phyloP scores from a whole-genome alignment of 129 eudicot species.

The Solidago caesia region DNA sequence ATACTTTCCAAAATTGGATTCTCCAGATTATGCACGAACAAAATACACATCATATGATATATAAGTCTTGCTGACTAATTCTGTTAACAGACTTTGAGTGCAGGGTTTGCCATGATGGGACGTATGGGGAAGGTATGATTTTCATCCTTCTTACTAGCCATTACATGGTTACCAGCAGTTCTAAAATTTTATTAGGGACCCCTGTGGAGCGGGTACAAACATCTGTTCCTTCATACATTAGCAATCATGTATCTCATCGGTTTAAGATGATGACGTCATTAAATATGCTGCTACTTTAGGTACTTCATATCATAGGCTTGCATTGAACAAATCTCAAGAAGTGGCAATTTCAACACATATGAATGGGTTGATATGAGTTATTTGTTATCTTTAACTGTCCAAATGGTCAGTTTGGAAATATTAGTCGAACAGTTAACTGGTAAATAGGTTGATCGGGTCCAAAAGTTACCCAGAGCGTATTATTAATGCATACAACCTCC shows the following conservation, averaged over 20 bases:
- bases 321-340: background rate
- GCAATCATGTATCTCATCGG: background rate
- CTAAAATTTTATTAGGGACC: too few species aligned
- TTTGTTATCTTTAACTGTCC: background rate
- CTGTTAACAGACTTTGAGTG: conserved; percentile 72
- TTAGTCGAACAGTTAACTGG: background rate
- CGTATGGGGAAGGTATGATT: conserved; percentile 87
- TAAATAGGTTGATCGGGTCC: background rate
- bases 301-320: background rate
- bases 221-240: background rate
- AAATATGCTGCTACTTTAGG: background rate
- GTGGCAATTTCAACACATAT: background rate
- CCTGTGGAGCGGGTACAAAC: background rate
- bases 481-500: background rate
- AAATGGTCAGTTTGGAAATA: background rate
- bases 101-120: conserved; percentile 97
- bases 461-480: background rate
- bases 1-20: background rate
- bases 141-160: conserved; percentile 13
- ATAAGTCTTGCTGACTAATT: conserved; percentile 17
- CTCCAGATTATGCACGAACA: conserved; percentile 13
- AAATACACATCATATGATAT: background rate
- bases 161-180: background rate
- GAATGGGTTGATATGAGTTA: background rate
- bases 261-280: background rate